Evolutionary conservation across 108 stramenopile species (phyloP).

Genomic region (Licmophora abbreviata): DNA sequence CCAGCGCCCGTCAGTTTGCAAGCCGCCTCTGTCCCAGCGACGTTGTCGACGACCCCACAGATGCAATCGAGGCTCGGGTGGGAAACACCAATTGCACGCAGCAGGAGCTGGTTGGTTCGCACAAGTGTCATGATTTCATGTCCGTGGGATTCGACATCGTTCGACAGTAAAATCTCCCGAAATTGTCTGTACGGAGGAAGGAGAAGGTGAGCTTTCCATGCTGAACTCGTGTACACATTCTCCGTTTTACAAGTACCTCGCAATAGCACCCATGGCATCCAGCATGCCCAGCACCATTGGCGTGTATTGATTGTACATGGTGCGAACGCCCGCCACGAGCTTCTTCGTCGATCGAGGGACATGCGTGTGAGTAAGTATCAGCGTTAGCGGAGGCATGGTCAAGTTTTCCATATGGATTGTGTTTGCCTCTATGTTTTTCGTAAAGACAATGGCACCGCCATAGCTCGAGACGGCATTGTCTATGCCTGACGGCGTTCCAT

Average conservation of each 20-base stretch:
- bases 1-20: constrained; percentile 20
- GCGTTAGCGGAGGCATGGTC: constrained; percentile 18
- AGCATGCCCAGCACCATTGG: constrained; percentile 5
- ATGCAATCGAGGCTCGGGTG: constrained; percentile 15
- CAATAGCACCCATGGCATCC: constrained; percentile 10
- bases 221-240: too few relatives aligned
- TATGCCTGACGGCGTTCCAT: constrained; percentile 37
- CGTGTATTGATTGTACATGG: constrained; percentile 3
- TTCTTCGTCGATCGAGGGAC: constrained; percentile 30
- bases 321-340: constrained; percentile 9
- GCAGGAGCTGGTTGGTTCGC: constrained; percentile 15
- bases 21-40: constrained; percentile 1
- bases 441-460: constrained; percentile 18
- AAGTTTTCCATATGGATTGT: constrained; percentile 11
- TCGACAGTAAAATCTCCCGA: background rate
- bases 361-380: constrained; percentile 32
- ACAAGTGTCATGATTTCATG: constrained; percentile 9
- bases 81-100: constrained; percentile 19
- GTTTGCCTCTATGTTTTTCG: constrained; percentile 1
- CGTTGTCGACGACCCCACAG: constrained; percentile 4
- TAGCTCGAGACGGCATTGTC: constrained; percentile 41
- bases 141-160: background rate
- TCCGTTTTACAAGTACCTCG: too few relatives aligned
- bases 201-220: too few relatives aligned
- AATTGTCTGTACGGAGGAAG: too few relatives aligned